These are phyloP conservation scores for Fusarium austroafricanum DNA, from an alignment of 2,329 filamentous ascomycete genomes.

Conservation along the genomic window DNA sequence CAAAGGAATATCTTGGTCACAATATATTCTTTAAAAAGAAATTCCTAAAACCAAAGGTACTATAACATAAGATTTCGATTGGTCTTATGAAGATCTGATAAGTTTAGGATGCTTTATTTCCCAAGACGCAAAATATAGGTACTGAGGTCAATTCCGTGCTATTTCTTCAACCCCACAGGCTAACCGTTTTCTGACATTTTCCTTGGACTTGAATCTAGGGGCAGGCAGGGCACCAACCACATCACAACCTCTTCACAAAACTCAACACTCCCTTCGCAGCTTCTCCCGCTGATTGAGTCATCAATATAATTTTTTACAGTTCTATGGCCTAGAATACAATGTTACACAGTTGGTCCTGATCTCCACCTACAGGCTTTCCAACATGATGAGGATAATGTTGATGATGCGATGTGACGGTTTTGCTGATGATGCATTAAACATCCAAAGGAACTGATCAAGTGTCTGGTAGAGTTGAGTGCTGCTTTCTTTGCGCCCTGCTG, in stretches of 20 bases:
- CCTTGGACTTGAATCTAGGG: not conserved
- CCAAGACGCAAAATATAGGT: too few species aligned
- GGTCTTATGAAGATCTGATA: too few species aligned
- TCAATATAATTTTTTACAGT: constrained; percentile 37
- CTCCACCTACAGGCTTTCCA: constrained; percentile 26
- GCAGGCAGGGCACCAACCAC: too few species aligned
- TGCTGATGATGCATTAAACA: constrained; percentile 43
- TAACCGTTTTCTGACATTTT: not conserved
- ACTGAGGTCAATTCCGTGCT: too few species aligned
- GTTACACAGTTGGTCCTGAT: constrained; percentile 41
- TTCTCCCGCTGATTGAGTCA: not conserved
- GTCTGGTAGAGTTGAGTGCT: constrained; percentile 48
- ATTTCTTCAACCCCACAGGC: too few species aligned
- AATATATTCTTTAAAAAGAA: too few species aligned
- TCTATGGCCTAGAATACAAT: constrained; percentile 46
- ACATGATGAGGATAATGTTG: constrained; percentile 25
- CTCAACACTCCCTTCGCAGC: not conserved
- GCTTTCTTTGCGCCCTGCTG: constrained; percentile 33
- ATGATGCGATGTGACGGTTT: constrained; percentile 14
- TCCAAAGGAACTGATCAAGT: constrained; percentile 41
- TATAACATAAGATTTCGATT: too few species aligned
- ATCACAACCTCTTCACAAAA: not conserved
- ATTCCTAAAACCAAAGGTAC: too few species aligned
- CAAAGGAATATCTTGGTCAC: too few species aligned
- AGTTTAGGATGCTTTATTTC: too few species aligned